Conservation (phyloP, 2,329 filamentous ascomycete genomes). For the Claviceps sp. region DNA sequence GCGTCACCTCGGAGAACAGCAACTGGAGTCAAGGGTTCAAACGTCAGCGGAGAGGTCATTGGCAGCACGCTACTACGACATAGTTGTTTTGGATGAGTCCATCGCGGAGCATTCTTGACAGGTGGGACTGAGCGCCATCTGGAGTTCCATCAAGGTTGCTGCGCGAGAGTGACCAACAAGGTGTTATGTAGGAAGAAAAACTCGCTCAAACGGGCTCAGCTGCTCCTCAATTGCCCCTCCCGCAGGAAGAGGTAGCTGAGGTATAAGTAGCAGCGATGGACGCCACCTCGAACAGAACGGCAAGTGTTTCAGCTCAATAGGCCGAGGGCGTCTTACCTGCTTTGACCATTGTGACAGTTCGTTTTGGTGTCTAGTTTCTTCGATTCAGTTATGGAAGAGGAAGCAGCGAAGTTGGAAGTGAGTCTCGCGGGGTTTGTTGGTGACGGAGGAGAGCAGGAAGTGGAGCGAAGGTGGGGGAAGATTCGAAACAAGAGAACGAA, state of each 20-base stretch:
- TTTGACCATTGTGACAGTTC: constrained; percentile 88
- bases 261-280: constrained; percentile 11
- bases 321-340: constrained; percentile 51
- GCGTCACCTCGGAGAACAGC: constrained; percentile 96
- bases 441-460: constrained; percentile 5
- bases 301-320: neutral
- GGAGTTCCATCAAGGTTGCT: constrained; percentile 35
- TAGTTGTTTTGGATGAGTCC: constrained; percentile 5
- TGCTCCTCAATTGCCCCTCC: constrained; percentile 5
- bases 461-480: constrained; percentile 7
- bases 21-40: constrained; percentile 43
- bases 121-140: constrained; percentile 24
- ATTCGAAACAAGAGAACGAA: constrained; percentile 5
- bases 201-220: constrained; percentile 47
- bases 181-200: constrained; percentile 22
- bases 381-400: constrained; percentile 7
- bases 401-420: neutral
- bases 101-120: constrained; percentile 20
- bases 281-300: neutral
- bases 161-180: constrained; percentile 10
- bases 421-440: constrained; percentile 4
- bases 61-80: neutral
- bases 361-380: constrained; percentile 15
- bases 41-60: constrained; percentile 4
- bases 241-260: constrained; percentile 3